Evolutionary conservation across 2,329 filamentous ascomycete genomes (phyloP), one percentile per base, ranked within the genome.

Genomic region (Chaetomium globosum): DNA sequence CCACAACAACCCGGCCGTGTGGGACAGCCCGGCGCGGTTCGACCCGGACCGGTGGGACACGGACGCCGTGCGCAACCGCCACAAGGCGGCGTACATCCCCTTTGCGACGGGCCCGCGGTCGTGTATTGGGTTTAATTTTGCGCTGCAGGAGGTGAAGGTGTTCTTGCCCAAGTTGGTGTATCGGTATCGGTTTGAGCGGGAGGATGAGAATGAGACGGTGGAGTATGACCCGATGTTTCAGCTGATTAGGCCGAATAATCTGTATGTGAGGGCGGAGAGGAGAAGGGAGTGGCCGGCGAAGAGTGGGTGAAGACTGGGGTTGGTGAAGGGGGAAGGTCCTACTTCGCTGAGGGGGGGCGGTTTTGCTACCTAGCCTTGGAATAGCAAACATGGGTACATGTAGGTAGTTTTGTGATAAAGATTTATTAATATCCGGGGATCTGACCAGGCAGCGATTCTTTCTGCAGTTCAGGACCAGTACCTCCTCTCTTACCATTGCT

Each of bases 101-200:
- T 89, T 89, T 67, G 85, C 82, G 0, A 76, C 80, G 0, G 87
- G 87, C 0, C 81, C 78, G 0, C 77, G 87, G 1, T 82, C 81
- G 76, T 89, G 87, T 67, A 84, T 89, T 63, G 87, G 86, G 0
- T 88, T 87, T 79, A 88, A 87, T 74, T 87, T 88, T 73, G 86
- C 85, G 0, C 75, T 88, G 7, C 80, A 83, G 65, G 85, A 89
- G 73, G 78, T 87, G 65, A 87, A 87, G 76, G 78, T 87, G 4
- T 81, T 86, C 69, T 48, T 89, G 67, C 77, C 81, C 1, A 84
- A 87, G 76, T 75, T 89, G 46, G 74, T 88, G 2, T 88, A 81
- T 64, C 78, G 86, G 8, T 88, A 89, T 71, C 77, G 83, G 62
- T 88, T 86, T 65, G 74, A 67, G 10, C 73, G 79, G n/a, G 84